phyloP scores from a whole-genome alignment of 2,329 filamentous ascomycete genomes.

The Aspergillus udagawae region DNA sequence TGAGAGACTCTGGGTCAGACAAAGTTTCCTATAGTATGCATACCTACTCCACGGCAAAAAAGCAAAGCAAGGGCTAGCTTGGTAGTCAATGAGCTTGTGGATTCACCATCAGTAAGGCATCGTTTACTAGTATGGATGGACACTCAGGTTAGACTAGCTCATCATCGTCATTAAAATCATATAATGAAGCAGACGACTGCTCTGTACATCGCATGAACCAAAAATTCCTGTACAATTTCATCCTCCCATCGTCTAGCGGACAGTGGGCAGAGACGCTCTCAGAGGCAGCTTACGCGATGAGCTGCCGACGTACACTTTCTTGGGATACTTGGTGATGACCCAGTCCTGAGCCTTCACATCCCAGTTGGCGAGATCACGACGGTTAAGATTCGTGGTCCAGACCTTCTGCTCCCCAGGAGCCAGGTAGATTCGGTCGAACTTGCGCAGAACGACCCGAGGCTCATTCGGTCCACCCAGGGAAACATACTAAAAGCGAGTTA shows the following conservation, averaged over 20 bases:
- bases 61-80: neutral
- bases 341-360: conserved; percentile 77
- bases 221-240: conserved; percentile 1
- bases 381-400: conserved; percentile 66
- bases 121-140: no score
- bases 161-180: neutral
- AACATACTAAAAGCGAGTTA: conserved; percentile 54
- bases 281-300: conserved; percentile 57
- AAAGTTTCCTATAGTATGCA: neutral
- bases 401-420: conserved; percentile 62
- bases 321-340: conserved; percentile 58
- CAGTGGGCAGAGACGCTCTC: conserved; percentile 30
- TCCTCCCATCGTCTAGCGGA: conserved; percentile 15
- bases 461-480: conserved; percentile 75
- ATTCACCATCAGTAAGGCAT: neutral
- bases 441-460: conserved; percentile 62
- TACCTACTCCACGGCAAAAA: no score
- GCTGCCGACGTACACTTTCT: conserved; percentile 58
- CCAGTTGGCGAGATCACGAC: conserved; percentile 86
- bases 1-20: neutral
- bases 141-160: no score
- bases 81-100: neutral
- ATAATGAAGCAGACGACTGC: conserved; percentile 2
- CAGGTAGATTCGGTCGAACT: conserved; percentile 75
- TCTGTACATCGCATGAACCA: conserved; percentile 4